These are phyloP conservation scores for Mycena venus DNA, from an alignment of 768 basidiomycete species.

Conservation along the genomic window DNA sequence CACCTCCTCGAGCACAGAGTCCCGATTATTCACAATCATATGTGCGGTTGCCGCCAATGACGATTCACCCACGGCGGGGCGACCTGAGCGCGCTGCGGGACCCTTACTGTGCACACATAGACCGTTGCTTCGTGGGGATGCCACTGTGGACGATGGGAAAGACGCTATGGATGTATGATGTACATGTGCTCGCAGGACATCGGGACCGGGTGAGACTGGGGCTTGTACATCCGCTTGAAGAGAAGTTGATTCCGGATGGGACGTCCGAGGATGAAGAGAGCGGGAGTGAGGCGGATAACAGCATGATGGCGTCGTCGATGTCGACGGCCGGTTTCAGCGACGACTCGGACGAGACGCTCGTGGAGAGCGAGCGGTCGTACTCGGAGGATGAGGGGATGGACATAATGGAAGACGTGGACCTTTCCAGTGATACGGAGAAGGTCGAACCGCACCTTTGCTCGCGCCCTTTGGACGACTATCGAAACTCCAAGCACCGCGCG, in stretches of 20 bases:
- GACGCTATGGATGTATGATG: slow-evolving; percentile 72
- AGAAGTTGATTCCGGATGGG: neutral
- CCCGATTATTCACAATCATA: neutral
- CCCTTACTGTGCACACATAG: slow-evolving; percentile 67
- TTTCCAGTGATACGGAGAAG: slow-evolving; percentile 13
- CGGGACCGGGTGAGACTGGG: slow-evolving; percentile 16
- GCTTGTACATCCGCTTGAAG: neutral
- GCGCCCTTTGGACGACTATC: neutral
- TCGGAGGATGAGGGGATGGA: slow-evolving; percentile 34
- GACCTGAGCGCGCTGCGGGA: slow-evolving; percentile 72
- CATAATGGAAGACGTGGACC: slow-evolving; percentile 29
- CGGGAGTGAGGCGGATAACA: slow-evolving; percentile 46
- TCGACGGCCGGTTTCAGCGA: slow-evolving; percentile 54
- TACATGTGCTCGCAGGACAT: slow-evolving; percentile 55
- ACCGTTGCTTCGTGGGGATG: slow-evolving; percentile 69
- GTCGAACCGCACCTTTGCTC: neutral
- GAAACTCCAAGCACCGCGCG: slow-evolving; percentile 14
- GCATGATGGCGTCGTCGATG: slow-evolving; percentile 42
- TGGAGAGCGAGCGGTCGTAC: slow-evolving; percentile 60
- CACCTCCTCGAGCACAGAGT: slow-evolving; percentile 8
- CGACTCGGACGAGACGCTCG: slow-evolving; percentile 71
- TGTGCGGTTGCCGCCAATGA: slow-evolving; percentile 48
- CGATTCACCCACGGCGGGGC: slow-evolving; percentile 72
- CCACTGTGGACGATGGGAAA: slow-evolving; percentile 78
- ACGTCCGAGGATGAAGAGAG: neutral